Conservation (phyloP, 1,284 basidiomycete species). For the Mycosarcoma maydis region DNA sequence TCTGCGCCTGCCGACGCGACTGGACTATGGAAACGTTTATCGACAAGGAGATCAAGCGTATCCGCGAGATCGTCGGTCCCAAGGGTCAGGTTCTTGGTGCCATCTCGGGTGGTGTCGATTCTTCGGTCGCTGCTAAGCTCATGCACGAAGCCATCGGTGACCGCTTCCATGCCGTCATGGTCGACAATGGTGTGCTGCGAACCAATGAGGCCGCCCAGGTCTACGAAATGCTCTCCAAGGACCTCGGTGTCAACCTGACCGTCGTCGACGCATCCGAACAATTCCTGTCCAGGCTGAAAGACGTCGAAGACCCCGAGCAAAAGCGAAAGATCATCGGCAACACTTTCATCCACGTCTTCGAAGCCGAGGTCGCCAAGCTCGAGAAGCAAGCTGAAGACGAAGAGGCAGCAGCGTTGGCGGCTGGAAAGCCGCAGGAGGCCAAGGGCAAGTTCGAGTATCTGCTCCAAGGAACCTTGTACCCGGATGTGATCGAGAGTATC, state of each 20-base stretch:
- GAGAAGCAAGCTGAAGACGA: conserved; percentile 81
- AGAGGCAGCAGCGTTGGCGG: conserved; percentile 74
- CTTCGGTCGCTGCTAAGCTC: conserved; percentile 95
- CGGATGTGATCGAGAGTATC: conserved; percentile 99
- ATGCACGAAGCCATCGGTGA: conserved; percentile 99
- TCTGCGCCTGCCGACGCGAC: conserved; percentile 82
- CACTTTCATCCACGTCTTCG: conserved; percentile 98
- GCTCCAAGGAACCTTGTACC: conserved; percentile 97
- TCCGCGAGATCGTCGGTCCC: conserved; percentile 92
- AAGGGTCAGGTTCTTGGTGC: conserved; percentile 97
- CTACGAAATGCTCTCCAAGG: conserved; percentile 90
- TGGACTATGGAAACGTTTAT: conserved; percentile 99
- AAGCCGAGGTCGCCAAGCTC: conserved; percentile 88
- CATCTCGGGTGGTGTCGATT: conserved; percentile 97
- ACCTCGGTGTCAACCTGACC: conserved; percentile 95
- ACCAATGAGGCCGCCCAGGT: conserved; percentile 91
- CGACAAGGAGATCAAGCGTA: conserved; percentile 93
- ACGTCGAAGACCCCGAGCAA: conserved; percentile 93
- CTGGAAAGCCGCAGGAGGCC: conserved; percentile 55
- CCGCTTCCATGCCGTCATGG: conserved; percentile 97
- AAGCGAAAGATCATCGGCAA: conserved; percentile 99
- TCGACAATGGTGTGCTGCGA: conserved; percentile 97
- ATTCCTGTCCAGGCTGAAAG: conserved; percentile 88
- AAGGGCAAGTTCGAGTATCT: conserved; percentile 92
- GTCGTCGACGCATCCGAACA: conserved; percentile 94